Percentiles rank a stretch among this genome's conserved stretches.
Evolutionary conservation across 495 filamentous ascomycete species (phyloP).

Genomic region (Podospora anserina): DNA sequence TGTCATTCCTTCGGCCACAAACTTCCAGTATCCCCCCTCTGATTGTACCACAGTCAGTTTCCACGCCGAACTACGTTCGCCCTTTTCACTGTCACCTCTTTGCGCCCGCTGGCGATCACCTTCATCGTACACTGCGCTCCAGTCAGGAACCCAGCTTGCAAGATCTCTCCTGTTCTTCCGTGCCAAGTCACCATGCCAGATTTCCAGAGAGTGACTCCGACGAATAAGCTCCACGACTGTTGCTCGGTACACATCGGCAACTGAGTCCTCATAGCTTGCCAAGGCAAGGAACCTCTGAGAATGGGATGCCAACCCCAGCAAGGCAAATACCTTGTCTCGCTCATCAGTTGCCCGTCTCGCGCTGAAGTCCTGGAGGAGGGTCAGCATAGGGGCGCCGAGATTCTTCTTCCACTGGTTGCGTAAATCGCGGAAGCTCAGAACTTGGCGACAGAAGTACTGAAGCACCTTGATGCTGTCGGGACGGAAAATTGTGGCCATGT

Average conservation of each 20-base stretch:
- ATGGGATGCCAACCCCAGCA: neutral
- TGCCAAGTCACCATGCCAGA: constrained; percentile 10
- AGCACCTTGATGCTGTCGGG: constrained; percentile 11
- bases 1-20: neutral
- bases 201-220: neutral
- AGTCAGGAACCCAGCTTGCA: constrained; percentile 9
- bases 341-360: constrained; percentile 12
- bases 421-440: constrained; percentile 1
- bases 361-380: constrained; percentile 10
- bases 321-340: constrained; percentile 11
- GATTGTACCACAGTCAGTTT: neutral
- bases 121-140: constrained; percentile 2
- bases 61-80: neutral
- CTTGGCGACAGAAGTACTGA: constrained; percentile 2
- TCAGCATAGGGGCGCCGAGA: constrained; percentile 1
- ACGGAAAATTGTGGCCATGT: neutral
- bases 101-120: neutral
- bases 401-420: neutral
- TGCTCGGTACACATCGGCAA: neutral
- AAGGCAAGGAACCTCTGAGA: neutral
- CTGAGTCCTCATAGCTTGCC: neutral
- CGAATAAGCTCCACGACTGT: neutral
- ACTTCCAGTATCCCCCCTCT: neutral
- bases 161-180: constrained; percentile 8
- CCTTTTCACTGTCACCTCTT: neutral